phyloP scores from a whole-genome alignment of 75 land plant species.

The Larix kaempferi region DNA sequence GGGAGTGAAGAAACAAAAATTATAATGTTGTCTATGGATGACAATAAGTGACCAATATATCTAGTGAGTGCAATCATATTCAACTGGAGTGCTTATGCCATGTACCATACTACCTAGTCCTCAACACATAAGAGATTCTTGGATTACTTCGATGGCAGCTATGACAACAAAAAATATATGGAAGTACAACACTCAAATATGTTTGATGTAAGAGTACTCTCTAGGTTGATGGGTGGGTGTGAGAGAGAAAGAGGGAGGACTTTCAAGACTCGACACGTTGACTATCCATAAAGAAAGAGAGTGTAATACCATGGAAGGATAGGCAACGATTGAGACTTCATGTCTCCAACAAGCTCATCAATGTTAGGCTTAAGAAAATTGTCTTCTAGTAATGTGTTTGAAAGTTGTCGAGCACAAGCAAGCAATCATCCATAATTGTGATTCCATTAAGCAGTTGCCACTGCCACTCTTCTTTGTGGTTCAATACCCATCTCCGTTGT shows the following conservation, averaged over 20 bases:
- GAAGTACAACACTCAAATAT: too few relatives aligned
- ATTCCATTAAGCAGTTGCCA: conserved; percentile 3
- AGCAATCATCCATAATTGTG: conserved; percentile 15
- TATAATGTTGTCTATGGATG: not conserved
- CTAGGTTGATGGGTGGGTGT: too few relatives aligned
- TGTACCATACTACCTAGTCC: too few relatives aligned
- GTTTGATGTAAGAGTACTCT: too few relatives aligned
- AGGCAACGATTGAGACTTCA: not conserved
- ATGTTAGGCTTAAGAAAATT: not conserved
- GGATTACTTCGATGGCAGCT: too few relatives aligned
- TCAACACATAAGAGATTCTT: too few relatives aligned
- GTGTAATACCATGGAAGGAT: too few relatives aligned
- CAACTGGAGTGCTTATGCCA: not conserved
- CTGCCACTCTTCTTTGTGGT: conserved; percentile 13
- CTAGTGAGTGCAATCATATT: not conserved
- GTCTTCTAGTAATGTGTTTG: conserved; percentile 8
- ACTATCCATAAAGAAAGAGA: too few relatives aligned
- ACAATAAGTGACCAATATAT: not conserved
- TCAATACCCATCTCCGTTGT: conserved; percentile 11
- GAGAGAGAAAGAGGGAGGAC: too few relatives aligned
- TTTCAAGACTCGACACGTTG: too few relatives aligned
- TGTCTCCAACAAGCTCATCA: not conserved
- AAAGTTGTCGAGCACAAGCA: conserved; percentile 3
- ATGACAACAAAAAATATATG: too few relatives aligned
- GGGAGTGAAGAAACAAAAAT: not conserved